A percentile compares a stretch with the other conserved stretches of the same genome.
Conservation (phyloP, 192 early-diverging fungal species). For the Coemansia reversa region DNA sequence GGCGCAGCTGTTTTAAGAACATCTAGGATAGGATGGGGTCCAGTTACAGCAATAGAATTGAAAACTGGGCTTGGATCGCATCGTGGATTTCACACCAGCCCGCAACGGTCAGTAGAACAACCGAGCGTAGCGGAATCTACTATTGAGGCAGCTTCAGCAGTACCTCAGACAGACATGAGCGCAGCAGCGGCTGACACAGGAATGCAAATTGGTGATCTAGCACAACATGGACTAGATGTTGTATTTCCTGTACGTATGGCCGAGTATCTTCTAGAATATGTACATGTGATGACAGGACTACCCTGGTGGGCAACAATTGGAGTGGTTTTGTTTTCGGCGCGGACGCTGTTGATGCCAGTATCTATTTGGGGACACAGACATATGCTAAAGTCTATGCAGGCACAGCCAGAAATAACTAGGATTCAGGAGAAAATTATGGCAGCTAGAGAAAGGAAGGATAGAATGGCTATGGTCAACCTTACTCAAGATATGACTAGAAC, state of each 20-base stretch:
- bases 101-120: constrained; percentile 7
- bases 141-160: not conserved
- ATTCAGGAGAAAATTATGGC: constrained; percentile 65
- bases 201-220: constrained; percentile 83
- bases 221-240: constrained; percentile 74
- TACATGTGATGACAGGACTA: constrained; percentile 79
- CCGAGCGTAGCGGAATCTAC: not conserved
- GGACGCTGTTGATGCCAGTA: constrained; percentile 70
- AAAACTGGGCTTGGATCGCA: not conserved
- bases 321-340: constrained; percentile 63
- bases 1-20: too few relatives aligned
- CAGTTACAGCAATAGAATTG: not conserved
- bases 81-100: constrained; percentile 21
- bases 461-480: constrained; percentile 48
- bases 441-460: constrained; percentile 62
- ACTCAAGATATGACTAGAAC: constrained; percentile 60
- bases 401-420: constrained; percentile 69
- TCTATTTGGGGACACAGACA: constrained; percentile 71
- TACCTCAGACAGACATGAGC: not conserved
- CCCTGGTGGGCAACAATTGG: constrained; percentile 96
- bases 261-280: constrained; percentile 71
- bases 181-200: constrained; percentile 23
- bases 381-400: constrained; percentile 64
- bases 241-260: constrained; percentile 69
- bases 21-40: too few relatives aligned